Evolutionary conservation across 768 basidiomycete genomes (phyloP).

Genomic region (Stropharia rugosoannulata): DNA sequence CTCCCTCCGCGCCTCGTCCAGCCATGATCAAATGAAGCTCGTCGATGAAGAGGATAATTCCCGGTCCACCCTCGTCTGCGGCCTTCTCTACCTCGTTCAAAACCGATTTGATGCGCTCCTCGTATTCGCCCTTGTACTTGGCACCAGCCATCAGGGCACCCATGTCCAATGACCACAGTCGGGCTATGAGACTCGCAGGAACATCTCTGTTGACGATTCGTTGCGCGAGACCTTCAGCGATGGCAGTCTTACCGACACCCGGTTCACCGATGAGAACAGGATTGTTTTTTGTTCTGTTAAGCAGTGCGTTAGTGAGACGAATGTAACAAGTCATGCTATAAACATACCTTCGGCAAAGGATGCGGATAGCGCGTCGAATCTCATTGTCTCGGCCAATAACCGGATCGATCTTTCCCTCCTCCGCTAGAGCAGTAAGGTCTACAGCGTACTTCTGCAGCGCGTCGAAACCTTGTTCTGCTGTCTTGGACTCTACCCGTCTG

Average conservation of each 20-base stretch:
- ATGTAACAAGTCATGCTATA: not conserved
- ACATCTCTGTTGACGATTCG: slow-evolving; percentile 94
- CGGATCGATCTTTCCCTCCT: slow-evolving; percentile 94
- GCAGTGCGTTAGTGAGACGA: not conserved
- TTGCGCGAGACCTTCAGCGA: slow-evolving; percentile 94
- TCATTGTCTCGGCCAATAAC: slow-evolving; percentile 93
- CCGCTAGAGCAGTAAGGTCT: slow-evolving; percentile 84
- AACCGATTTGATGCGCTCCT: slow-evolving; percentile 92
- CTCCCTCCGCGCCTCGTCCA: slow-evolving; percentile 76
- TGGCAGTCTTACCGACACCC: slow-evolving; percentile 94
- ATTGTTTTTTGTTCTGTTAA: slow-evolving; percentile 85
- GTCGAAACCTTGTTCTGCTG: slow-evolving; percentile 91
- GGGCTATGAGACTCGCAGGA: slow-evolving; percentile 67
- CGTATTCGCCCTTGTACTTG: slow-evolving; percentile 93
- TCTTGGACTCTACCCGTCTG: slow-evolving; percentile 79
- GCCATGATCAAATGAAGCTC: slow-evolving; percentile 95
- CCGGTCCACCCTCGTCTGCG: slow-evolving; percentile 67
- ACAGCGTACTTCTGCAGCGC: slow-evolving; percentile 87
- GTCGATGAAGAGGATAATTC: slow-evolving; percentile 93
- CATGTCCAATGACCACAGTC: slow-evolving; percentile 89
- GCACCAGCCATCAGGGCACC: slow-evolving; percentile 94
- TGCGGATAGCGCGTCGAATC: slow-evolving; percentile 81
- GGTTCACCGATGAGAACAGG: slow-evolving; percentile 96
- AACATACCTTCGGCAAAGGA: slow-evolving; percentile 70
- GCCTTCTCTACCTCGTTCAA: slow-evolving; percentile 93